Conservation (phyloP, 2,329 filamentous ascomycete species). For the Tolypocladium guangdongense region DNA sequence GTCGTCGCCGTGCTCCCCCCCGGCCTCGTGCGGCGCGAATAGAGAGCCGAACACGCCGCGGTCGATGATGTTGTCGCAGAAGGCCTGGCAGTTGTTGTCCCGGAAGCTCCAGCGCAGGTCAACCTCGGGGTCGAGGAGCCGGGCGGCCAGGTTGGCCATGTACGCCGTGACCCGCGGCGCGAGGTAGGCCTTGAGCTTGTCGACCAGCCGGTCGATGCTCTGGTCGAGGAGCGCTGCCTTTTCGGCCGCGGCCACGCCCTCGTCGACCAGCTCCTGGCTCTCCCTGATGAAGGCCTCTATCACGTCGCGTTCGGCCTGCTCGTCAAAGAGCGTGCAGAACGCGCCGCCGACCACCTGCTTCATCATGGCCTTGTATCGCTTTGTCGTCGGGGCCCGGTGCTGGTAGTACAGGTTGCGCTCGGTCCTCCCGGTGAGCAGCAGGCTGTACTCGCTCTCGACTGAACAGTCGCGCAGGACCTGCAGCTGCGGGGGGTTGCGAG, state of each 20-base stretch:
- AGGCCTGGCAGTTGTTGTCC: conserved; percentile 26
- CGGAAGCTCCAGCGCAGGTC: conserved; percentile 19
- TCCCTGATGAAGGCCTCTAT: conserved; percentile 15
- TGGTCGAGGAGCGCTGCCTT: conserved; percentile 6
- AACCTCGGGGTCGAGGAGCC: conserved; percentile 15
- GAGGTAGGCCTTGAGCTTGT: conserved; percentile 14
- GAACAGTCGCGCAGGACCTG: conserved; percentile 12
- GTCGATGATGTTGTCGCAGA: conserved; percentile 25
- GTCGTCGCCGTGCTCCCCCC: neutral
- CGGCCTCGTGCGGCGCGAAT: conserved; percentile 1
- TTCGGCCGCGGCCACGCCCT: conserved; percentile 7
- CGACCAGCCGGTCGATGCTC: conserved; percentile 5
- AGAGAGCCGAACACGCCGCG: conserved; percentile 19
- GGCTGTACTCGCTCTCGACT: conserved; percentile 9
- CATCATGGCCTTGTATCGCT: conserved; percentile 26
- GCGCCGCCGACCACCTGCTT: conserved; percentile 28
- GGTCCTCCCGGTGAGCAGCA: conserved; percentile 9
- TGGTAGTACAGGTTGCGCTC: conserved; percentile 9
- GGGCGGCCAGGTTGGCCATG: conserved; percentile 16
- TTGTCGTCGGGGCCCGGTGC: conserved; percentile 8
- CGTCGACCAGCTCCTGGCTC: conserved; percentile 11
- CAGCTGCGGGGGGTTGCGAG: conserved; percentile 11
- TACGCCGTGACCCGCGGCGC: conserved; percentile 15
- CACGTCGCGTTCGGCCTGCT: conserved; percentile 14
- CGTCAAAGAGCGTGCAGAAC: conserved; percentile 18